phyloP scores from a whole-genome alignment of 768 basidiomycete species.

The Leccinum incarnatum region DNA sequence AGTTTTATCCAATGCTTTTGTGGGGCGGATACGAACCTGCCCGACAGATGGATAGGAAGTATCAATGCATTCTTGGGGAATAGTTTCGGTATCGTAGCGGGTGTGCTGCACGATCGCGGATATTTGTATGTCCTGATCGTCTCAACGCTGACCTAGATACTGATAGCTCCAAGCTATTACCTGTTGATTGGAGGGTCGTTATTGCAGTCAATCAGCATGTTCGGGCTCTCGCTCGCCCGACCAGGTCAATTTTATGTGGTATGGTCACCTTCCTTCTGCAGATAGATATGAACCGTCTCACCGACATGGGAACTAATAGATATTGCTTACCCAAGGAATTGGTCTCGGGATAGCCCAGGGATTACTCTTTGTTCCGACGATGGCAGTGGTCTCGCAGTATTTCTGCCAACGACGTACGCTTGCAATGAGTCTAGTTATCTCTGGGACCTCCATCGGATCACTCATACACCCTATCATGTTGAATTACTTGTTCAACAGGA shows the following conservation, averaged over 20 bases:
- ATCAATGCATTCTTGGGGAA: conserved; percentile 41
- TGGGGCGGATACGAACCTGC: neutral
- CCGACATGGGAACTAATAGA: conserved; percentile 21
- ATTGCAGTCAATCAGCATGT: neutral
- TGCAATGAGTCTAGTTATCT: conserved; percentile 42
- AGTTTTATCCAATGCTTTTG: conserved; percentile 8
- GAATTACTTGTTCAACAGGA: conserved; percentile 20
- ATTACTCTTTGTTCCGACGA: conserved; percentile 43
- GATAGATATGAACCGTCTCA: neutral
- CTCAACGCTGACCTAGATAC: neutral
- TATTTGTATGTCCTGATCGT: conserved; percentile 38
- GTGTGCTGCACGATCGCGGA: conserved; percentile 50
- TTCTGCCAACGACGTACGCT: conserved; percentile 30
- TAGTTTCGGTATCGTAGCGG: conserved; percentile 38
- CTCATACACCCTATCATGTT: conserved; percentile 21
- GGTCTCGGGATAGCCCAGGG: conserved; percentile 45
- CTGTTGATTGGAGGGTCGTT: conserved; percentile 44
- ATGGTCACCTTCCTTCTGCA: neutral
- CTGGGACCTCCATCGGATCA: conserved; percentile 33
- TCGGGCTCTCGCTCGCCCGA: neutral
- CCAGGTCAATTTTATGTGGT: conserved; percentile 38
- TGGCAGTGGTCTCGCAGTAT: conserved; percentile 36
- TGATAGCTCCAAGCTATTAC: conserved; percentile 33
- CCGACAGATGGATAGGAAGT: conserved; percentile 44
- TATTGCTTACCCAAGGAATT: conserved; percentile 49